A percentile compares a stretch with the other conserved stretches of the same genome.
Conservation (phyloP, 257 asterid genomes). For the Thymus mandschuricus region DNA sequence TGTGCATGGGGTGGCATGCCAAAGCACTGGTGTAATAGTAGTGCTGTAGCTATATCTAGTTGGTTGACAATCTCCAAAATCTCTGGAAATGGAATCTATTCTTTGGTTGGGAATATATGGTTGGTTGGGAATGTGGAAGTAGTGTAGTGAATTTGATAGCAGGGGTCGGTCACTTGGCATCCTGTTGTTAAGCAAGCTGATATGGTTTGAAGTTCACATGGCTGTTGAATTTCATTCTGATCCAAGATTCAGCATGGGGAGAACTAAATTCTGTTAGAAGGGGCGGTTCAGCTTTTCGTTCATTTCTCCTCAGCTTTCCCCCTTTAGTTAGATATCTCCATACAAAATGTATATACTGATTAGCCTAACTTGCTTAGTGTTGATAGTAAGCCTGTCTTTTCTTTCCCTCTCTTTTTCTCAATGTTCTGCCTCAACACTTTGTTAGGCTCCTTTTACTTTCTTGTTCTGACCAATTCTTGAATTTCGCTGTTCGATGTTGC, state of each 20-base stretch:
- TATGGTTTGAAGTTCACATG: slow-evolving; percentile 29
- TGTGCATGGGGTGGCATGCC: slow-evolving; percentile 30
- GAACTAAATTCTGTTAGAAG: slow-evolving; percentile 29
- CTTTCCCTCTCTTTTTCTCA: not conserved
- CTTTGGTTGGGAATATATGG: slow-evolving; percentile 30
- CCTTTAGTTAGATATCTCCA: slow-evolving; percentile 23
- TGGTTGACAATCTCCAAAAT: slow-evolving; percentile 44
- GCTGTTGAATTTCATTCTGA: slow-evolving; percentile 10
- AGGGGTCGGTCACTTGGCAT: slow-evolving; percentile 27
- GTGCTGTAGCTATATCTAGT: slow-evolving; percentile 48
- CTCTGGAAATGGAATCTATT: slow-evolving; percentile 11
- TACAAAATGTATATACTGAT: slow-evolving; percentile 49
- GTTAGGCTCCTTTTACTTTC: slow-evolving; percentile 12
- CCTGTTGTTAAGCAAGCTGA: slow-evolving; percentile 22
- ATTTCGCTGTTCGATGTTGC: slow-evolving; percentile 18
- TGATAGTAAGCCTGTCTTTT: slow-evolving; percentile 16
- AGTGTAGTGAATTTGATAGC: slow-evolving; percentile 35
- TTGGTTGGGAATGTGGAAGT: slow-evolving; percentile 26
- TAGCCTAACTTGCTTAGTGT: slow-evolving; percentile 40
- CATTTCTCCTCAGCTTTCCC: slow-evolving; percentile 23
- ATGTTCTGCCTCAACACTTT: slow-evolving; percentile 21
- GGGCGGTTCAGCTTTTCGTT: slow-evolving; percentile 24
- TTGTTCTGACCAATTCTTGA: not conserved
- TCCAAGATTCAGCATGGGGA: slow-evolving; percentile 27
- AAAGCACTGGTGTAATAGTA: slow-evolving; percentile 32